Base-by-base conservation (phyloP, 257 asterid genomes). In the Linderniella brevidens region DNA sequence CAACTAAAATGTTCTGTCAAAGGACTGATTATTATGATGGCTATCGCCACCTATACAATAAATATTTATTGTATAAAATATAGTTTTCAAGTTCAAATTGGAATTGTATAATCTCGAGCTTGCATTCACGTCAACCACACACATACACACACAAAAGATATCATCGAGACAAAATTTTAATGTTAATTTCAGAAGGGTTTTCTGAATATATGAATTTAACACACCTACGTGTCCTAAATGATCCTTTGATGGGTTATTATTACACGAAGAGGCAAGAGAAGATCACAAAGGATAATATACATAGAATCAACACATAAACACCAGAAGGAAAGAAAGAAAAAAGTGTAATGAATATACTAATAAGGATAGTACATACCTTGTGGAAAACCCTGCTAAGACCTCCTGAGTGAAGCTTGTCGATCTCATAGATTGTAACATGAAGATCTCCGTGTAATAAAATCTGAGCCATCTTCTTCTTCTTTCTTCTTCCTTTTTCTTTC, bases 361-460 rank as follows among this genome's bases (percentile, higher is more conserved):
- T 2, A 25, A 25, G 6, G 32, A 6, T 25, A 25, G 6, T 25
- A 25, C 3, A 25, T 58, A 69, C 76, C 76, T 69, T 65, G 3
- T 63, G 64, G 7, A 65, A 52, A 16, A 69, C 39, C 9, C 52
- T 52, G 8, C 48, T 41, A n/a, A 55, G 19, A 15, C 18, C 19
- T 40, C 72, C 69, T 35, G 41, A 11, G 10, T 65, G 66, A 5
- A 69, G 66, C 46, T 69, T 69, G 45, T 69, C 76, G 37, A 69
- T 48, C 41, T 65, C 76, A 40, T 53, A 65, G 4, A 69, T 51
- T 10, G 76, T 69, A 41, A 66, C 76, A 44, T 69, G 76, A 59
- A 69, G 76, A 56, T 66, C 71, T 43, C 76, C 76, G 29, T 69
- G 72, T 49, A 69, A 37, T 37, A 64, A 37, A 3, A 54, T 5